Evolutionary conservation across 2,329 filamentous ascomycete species (phyloP), one percentile per base, ranked within the genome.

Genomic region (Aureobasidium sp.): DNA sequence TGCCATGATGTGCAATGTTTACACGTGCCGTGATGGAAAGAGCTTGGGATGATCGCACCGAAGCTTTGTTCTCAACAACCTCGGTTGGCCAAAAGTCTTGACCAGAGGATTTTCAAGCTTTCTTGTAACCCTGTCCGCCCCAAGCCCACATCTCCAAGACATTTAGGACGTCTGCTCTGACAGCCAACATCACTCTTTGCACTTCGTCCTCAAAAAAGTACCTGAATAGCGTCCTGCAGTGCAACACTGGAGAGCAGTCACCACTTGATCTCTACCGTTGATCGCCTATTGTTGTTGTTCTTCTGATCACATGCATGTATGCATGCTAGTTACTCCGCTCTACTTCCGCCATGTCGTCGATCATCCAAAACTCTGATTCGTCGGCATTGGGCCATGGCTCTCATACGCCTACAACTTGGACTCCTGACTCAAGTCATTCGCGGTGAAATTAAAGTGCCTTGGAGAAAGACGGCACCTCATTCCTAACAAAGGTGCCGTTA

Each of bases 1-100:
- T 29, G 62, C 52, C 64, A 65, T 65, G 39, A 34, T 60, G 44
- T 51, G 29, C 20, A 17, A 27, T 60, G 42, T 45, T 27, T 20
- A 45, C 25, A 57, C 22, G 39, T 44, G 41, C 22, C 17, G 41
- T 36, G 41, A 57, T 44, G 27, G n/a, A 22, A 55, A 34, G 37
- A 44, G 6, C 17, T 56, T 15, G 20, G 27, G 9, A 9, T 20
- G 27, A 36, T 45, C 15, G 39, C 22, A 15, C 6, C 11, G n/a
- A 22, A 15, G 3, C 37, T 48, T 58, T 29, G 22, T 37, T 31
- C 1, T 48, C 17, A 17, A 36, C 14, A 39, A 31, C 55, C 31
- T 58, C 42, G 53, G 29, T 31, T 48, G 55, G 55, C 42, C 55
- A 59, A 39, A 59, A 48, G 44, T 60, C 57, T 47, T 51, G 57